These are phyloP conservation scores for Coelastrella sp. DNA, from an alignment of 139 green algal species.

Conservation along the genomic window DNA sequence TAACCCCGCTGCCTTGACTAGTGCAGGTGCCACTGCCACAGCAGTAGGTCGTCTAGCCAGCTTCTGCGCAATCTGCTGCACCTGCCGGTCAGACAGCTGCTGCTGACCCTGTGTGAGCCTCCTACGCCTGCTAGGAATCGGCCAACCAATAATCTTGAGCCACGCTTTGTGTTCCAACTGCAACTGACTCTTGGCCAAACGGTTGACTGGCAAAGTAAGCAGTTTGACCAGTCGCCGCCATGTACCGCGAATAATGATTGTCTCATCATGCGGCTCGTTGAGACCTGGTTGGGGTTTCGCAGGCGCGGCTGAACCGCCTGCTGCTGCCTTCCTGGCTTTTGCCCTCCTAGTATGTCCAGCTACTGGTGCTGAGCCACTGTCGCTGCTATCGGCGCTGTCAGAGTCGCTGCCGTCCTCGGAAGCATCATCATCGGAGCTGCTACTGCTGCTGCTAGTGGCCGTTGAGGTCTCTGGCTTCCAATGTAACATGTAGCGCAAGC, in stretches of 20 bases:
- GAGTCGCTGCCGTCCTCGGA: too few species aligned
- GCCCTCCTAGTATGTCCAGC: too few species aligned
- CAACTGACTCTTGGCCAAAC: neutral
- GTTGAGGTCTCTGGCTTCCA: neutral
- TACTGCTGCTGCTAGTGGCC: neutral
- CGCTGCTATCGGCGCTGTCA: too few species aligned
- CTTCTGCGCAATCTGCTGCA: neutral
- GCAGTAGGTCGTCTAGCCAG: slow-evolving; percentile 13
- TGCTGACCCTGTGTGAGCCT: neutral
- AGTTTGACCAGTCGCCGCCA: neutral
- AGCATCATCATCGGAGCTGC: neutral
- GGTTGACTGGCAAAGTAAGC: neutral
- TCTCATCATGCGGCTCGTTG: too few species aligned
- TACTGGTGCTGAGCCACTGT: too few species aligned
- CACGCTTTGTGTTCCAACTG: neutral
- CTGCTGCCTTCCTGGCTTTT: too few species aligned
- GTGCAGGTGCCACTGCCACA: slow-evolving; percentile 16
- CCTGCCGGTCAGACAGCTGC: neutral
- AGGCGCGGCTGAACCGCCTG: neutral
- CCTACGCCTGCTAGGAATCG: neutral
- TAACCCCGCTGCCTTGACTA: neutral
- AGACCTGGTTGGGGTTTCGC: too few species aligned
- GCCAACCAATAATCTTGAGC: neutral
- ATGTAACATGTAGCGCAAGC: slow-evolving; percentile 1
- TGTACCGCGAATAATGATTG: neutral